phyloP scores from a whole-genome alignment of 306 rosid genomes.

The Pyrus communis region DNA sequence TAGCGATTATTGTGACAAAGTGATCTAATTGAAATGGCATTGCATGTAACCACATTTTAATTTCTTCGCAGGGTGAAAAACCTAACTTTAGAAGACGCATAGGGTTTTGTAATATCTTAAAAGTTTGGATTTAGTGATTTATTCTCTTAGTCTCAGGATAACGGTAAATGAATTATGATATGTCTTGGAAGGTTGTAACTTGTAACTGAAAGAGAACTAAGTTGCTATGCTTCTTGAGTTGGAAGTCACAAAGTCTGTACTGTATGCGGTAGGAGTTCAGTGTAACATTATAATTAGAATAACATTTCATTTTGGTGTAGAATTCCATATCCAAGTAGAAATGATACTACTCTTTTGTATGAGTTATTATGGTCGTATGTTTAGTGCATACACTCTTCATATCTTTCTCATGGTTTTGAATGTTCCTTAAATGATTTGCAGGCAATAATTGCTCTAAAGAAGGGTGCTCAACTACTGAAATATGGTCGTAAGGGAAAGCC shows the following conservation, averaged over 20 bases:
- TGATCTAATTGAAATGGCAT: slow-evolving; percentile 1
- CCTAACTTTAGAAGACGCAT: not conserved
- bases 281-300: not conserved
- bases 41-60: not conserved
- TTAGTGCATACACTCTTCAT: not conserved
- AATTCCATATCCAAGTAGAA: not conserved
- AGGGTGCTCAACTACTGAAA: slow-evolving; percentile 88
- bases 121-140: not conserved
- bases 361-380: slow-evolving; percentile 1
- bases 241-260: not conserved
- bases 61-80: not conserved
- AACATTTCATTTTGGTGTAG: not conserved
- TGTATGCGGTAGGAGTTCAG: not conserved
- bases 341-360: not conserved
- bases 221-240: not conserved
- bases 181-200: not conserved
- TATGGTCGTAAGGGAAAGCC: slow-evolving; percentile 99
- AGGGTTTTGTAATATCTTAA: not conserved
- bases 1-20: not conserved
- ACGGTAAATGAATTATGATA: not conserved
- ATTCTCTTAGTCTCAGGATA: not conserved
- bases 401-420: slow-evolving; percentile 12
- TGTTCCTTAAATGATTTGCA: slow-evolving; percentile 28
- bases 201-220: not conserved
- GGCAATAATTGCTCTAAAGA: slow-evolving; percentile 84